Evolutionary conservation across 2,329 filamentous ascomycete genomes (phyloP), one percentile per base, ranked within the genome.

Genomic region (Fusarium illudens): DNA sequence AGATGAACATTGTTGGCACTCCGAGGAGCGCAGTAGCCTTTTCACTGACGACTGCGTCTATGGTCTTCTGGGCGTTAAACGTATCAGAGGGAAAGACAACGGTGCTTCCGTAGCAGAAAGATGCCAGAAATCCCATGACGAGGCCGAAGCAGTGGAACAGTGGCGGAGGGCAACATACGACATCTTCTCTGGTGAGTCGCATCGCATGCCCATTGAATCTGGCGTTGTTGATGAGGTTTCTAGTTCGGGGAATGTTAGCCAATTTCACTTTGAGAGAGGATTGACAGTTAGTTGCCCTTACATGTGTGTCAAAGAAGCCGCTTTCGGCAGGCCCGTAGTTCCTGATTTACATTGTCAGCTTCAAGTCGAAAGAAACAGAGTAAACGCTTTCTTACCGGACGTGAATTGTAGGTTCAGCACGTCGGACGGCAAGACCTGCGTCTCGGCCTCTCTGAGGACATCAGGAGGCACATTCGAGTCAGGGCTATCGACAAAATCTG

Each of bases 121-220:
- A 90, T 0, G 90, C 88, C 83, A 92, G 89, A 71, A 90, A 90
- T 9, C 90, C 90, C 3, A 92, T 78, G 22, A 92, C 89, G 59
- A 87, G 86, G n/a, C 90, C 90, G 69, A 92, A 92, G 76, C 90
- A 92, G 73, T 90, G 88, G 76, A 90, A 90, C 4, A 90, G 79
- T 0, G 88, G 88, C 2, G 88, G 87, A 11, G 87, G 87, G 67
- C 88, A 90, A 73, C 87, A 90, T 4, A 90, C 83, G 8, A 90
- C 80, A 70, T 92, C 90, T 1, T 84, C 70, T 2, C 83, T 37
- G 6, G 67, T 66, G 4, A 70, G 39, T 8, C 52, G 57, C 57
- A 70, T 89, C 58, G 87, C 86, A 2, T 84, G 82, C 19, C 89
- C 90, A 62, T 59, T 53, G n/a, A 66, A 68, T 25, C 52, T 56